Base-by-base conservation (phyloP, 768 basidiomycete species). In the Pleurotus cornucopiae region DNA sequence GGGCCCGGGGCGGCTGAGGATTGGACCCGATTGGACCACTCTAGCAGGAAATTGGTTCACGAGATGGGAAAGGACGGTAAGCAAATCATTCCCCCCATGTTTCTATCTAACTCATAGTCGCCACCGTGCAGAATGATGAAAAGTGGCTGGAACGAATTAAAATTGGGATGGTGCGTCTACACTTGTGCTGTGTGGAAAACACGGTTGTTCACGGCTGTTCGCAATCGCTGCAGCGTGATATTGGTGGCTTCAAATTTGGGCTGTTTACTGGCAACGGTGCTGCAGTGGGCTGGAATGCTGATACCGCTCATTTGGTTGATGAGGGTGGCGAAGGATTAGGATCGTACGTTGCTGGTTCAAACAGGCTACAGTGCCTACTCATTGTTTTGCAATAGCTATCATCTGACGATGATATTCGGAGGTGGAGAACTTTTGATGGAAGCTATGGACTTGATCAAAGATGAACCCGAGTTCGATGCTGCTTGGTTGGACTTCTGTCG, bases 381-480 rank as follows among this genome's bases (percentile, higher is more conserved):
- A 34, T 34, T 7, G 30, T 7, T 34, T 11, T 34, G 3, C 44
- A 54, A 43, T 47, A 72, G 71, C 1, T 71, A 72, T 52, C 64
- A 69, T 54, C 55, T 71, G 30, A 68, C 63, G 20, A 72, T 72
- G 71, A 54, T 71, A 6, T 72, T 71, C 38, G 71, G 70, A 18
- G 73, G 71, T 5, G 71, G 72, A 11, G 73, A 73, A 56, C 69
- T 74, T 52, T 55, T 73, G 25, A 74, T 74, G 72, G 73, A 74
- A 49, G 66, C 65, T n/a, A 71, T 73, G 70, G 71, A 73, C 34
- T 46, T 73, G 11, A 70, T 73, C 30, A 69, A 65, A 0, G 71
- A 74, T 56, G 72, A 68, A 49, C 69, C 71, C 1, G 70, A 62
- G 21, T 74, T 74, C 56, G 71, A 74, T 55, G 71, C 69, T 39